Base-by-base conservation (phyloP, 768 basidiomycete genomes). In the Xerocomellus chrysenteron region DNA sequence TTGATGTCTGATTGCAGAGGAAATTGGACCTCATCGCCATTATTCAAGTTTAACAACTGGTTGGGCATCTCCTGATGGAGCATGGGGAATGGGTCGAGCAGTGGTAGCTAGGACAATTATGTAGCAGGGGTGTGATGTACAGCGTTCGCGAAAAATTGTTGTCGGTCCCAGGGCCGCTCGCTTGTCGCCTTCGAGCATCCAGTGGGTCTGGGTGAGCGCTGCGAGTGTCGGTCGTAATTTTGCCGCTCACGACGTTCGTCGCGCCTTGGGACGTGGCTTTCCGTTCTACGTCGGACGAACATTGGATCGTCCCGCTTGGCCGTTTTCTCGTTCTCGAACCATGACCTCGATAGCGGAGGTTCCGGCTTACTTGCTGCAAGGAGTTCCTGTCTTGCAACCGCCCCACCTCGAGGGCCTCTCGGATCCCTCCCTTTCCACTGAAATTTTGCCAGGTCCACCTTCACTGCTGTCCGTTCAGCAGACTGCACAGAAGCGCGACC, bases 401-500 rank as follows among this genome's bases (percentile, higher is more conserved):
- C 76, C 86, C 65, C 88, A 92, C 74, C 83, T 91, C 54, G 90
- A 91, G 71, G 86, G 89, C 63, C 65, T 72, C 41, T 72, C 71
- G 54, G 90, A 94, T 79, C 75, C 87, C 54, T 79, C 82, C 61
- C 81, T 92, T 65, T 91, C 92, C 59, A 94, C 92, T 57, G 92
- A 93, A 81, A 88, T 94, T 76, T 82, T 94, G 65, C 92, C 92
- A 68, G 91, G 90, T 26, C 92, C 92, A 57, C 92, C 92, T 50
- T 83, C 90, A 61, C 73, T 91, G 59, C 76, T 80, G 61, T 84
- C 87, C 65, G 75, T 85, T 56, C 87, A 86, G 74, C 88, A 89
- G 75, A 75, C 82, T 65, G 77, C 82, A 52, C 79, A 84, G 68
- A 89, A 87, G 76, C 85, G 88, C 69, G 90, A 93, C 77, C 85